These are phyloP conservation scores for Eutrema yunnanense DNA, from an alignment of 345 rosid genomes.

Conservation along the genomic window DNA sequence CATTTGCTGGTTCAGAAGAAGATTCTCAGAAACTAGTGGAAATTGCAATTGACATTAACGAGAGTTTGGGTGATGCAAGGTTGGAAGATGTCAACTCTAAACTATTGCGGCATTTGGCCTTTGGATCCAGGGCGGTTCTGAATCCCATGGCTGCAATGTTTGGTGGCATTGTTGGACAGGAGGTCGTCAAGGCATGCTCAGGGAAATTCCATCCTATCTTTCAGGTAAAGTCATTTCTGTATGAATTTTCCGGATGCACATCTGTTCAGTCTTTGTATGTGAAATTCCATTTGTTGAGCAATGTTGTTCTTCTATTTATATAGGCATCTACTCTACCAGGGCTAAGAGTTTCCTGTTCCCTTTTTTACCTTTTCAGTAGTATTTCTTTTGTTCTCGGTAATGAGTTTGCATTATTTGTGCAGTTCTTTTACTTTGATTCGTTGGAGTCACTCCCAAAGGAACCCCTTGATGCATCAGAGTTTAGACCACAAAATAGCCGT, in stretches of 20 bases:
- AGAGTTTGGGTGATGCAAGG: constrained; percentile 52
- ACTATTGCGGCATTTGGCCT: constrained; percentile 63
- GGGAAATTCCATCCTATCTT: constrained; percentile 90
- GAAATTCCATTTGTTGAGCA: not conserved
- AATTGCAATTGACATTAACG: constrained; percentile 44
- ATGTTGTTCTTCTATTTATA: not conserved
- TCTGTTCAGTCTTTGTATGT: constrained; percentile 2
- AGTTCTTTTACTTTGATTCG: constrained; percentile 91
- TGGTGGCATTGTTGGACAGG: constrained; percentile 93
- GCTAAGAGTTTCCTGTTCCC: not conserved
- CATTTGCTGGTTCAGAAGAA: constrained; percentile 78
- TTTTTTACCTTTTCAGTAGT: not conserved
- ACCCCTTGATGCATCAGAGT: constrained; percentile 56
- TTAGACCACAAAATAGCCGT: constrained; percentile 57
- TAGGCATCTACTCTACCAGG: not conserved
- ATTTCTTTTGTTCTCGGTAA: not conserved
- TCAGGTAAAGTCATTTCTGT: constrained; percentile 44
- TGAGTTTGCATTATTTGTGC: constrained; percentile 14
- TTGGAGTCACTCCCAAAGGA: constrained; percentile 73
- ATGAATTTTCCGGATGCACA: not conserved
- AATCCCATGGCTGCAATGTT: constrained; percentile 97
- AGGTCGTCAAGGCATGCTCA: constrained; percentile 89
- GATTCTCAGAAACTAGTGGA: constrained; percentile 72
- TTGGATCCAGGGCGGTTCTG: constrained; percentile 84
- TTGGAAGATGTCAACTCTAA: constrained; percentile 59